Base-by-base conservation (phyloP, 1,139 yeast genomes). In the Suhomyces choctaworum region DNA sequence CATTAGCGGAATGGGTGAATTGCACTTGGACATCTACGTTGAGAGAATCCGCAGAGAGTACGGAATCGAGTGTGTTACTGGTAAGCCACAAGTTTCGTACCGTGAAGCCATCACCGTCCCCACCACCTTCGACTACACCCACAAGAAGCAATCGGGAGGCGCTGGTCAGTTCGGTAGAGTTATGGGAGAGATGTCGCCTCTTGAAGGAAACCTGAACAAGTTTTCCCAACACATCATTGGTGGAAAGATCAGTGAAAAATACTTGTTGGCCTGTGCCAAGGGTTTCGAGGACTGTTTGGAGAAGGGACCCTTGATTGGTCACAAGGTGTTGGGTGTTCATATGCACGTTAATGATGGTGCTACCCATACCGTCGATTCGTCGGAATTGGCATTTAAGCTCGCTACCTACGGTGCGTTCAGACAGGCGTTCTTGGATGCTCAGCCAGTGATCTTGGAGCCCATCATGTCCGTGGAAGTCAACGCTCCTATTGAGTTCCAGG, bases 91-190 rank as follows among this genome's bases (percentile, higher is more conserved):
- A 70, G 98, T 94, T 31, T 88, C 98, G 16, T 94, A 92, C 69
- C 83, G 99, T 65, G 99, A 94, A 69, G 84, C 98, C 26, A 81
- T 92, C 46, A 72, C 87, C 26, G 61, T 74, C 5, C 70, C 85
- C 26, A 75, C 92, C 17, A 72, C 79, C n/a, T 90, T 92, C 56
- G 97, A 92, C 60, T 88, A 80, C 69, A 86, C 96, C 22, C 97
- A 90, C 72, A 92, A 92, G 76, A 90, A 90, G 61, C 99, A 92
- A 72, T 79, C 94, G 56, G 99, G 99, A 64, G 99, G 99, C 76
- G 95, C 98, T 48, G 99, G 99, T 69, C 99, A 92, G 71, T 92
- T 82, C 60, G 98, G 96, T 65, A 82, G 94, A 70, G 97, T 92
- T 52, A 86, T 90, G 64, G 99, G 99, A 57, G 78, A 73, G 38